Evolutionary conservation across 768 basidiomycete genomes (phyloP), one percentile per base, ranked within the genome.

Genomic region (Scleroderma bovista): DNA sequence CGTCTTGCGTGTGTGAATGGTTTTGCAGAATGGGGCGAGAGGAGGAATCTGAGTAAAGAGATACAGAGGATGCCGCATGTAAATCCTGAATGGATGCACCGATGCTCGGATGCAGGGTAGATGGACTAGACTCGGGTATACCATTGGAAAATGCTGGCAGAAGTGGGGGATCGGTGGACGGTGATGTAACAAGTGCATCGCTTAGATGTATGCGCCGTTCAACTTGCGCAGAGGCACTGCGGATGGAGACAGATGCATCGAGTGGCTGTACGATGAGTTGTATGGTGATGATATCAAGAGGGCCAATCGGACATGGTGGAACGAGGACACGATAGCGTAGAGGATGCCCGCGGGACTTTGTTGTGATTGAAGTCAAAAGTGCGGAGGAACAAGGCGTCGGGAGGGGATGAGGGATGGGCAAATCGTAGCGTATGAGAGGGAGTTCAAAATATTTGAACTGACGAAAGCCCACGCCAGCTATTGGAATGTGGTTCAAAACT

Each of bases 371-470:
- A 46, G 69, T 60, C 51, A 77, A 68, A 48, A 68, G 44, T 12
- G 71, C 72, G 43, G 67, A 68, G 44, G 65, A 58, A 33, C 66
- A 48, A 50, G 67, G 69, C 33, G 71, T 67, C 12, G 63, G 57
- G 40, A 67, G 60, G 31, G 71, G 72, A 17, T 65, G 63, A 39
- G 62, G 66, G 19, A 72, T 60, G 1, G 83, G 83, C 1, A 77
- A 63, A 66, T 85, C 86, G 57, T 83, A 85, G 41, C 87, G 83
- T 39, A 84, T 63, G n/a, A 92, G 74, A 32, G 79, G 75, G 3
- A 93, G 72, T 39, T 90, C 87, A 54, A 80, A 83, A 61, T 85
- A 77, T 62, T 81, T 85, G 41, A 83, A 65, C 60, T 84, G 78
- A 48, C 84, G 80, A 43, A 72, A 74, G 48, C 89, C 89, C 26